These are phyloP conservation scores for Cryphonectria parasitica DNA, from an alignment of 2,329 filamentous ascomycete genomes.

Conservation along the genomic window DNA sequence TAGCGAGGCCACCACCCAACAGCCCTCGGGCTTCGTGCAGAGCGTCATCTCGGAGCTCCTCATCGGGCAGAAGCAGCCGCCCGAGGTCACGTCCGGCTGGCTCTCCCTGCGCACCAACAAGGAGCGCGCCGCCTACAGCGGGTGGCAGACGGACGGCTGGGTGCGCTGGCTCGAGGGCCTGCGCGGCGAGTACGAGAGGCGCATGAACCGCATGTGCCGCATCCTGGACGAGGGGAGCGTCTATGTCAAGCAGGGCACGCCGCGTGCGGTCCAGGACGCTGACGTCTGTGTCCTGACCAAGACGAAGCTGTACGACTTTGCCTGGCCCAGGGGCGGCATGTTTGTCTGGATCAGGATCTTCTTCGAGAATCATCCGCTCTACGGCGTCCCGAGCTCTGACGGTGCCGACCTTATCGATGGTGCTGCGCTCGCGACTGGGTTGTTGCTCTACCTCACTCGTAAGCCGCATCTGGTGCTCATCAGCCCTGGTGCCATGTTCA, in stretches of 20 bases:
- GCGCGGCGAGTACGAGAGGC: conserved; percentile 79
- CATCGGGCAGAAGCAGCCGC: conserved; percentile 69
- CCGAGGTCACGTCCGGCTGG: conserved; percentile 47
- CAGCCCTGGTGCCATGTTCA: conserved; percentile 75
- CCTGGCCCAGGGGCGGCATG: conserved; percentile 86
- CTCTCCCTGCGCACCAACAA: conserved; percentile 50
- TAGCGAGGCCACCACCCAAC: conserved; percentile 77
- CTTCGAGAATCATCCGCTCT: conserved; percentile 75
- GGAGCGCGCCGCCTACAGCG: conserved; percentile 51
- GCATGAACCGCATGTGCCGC: conserved; percentile 80
- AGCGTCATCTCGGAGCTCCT: conserved; percentile 77
- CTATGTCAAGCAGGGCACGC: conserved; percentile 65
- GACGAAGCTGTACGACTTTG: conserved; percentile 73
- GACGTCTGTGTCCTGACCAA: conserved; percentile 80
- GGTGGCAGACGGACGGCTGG: conserved; percentile 86
- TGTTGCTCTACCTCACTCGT: conserved; percentile 73
- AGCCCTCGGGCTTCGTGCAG: conserved; percentile 90
- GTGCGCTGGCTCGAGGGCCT: conserved; percentile 89
- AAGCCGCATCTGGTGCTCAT: conserved; percentile 72
- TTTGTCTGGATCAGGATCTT: conserved; percentile 82
- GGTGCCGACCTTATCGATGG: conserved; percentile 53
- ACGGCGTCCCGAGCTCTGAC: conserved; percentile 40
- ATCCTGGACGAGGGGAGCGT: conserved; percentile 71
- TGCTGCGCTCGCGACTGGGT: conserved; percentile 61
- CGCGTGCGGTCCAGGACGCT: conserved; percentile 46